Conservation (phyloP, 495 filamentous ascomycete species). For the Aspergillus cavernicola region DNA sequence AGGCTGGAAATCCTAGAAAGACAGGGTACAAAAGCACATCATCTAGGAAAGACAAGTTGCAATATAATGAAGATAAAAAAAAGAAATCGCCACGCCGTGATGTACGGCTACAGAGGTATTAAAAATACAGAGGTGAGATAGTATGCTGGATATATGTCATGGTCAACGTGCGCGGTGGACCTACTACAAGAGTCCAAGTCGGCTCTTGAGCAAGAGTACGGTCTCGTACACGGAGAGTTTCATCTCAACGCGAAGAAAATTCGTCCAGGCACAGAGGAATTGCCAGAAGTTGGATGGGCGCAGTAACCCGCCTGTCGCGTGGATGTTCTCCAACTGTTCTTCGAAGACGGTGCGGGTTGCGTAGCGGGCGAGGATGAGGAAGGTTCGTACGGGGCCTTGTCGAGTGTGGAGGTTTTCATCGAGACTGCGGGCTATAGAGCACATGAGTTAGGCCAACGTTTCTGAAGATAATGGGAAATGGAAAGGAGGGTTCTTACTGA, state of each 20-base stretch:
- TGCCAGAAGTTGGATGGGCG: constrained; percentile 52
- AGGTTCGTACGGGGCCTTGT: constrained; percentile 81
- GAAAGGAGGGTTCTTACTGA: constrained; percentile 54
- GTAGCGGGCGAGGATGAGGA: constrained; percentile 91
- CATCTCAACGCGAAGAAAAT: constrained; percentile 58
- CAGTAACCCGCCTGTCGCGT: constrained; percentile 51
- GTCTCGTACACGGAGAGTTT: constrained; percentile 61
- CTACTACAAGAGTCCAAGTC: constrained; percentile 28
- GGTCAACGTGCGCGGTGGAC: no score
- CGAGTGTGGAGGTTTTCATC: constrained; percentile 92
- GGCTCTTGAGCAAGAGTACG: constrained; percentile 43
- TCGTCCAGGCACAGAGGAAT: constrained; percentile 54
- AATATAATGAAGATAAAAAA: not conserved
- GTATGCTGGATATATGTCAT: not conserved
- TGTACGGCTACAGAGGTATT: not conserved
- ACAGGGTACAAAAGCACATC: no score
- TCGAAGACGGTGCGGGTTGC: constrained; percentile 84
- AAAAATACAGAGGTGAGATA: not conserved
- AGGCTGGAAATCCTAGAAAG: not conserved
- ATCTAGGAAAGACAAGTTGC: not conserved
- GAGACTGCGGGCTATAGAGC: constrained; percentile 64
- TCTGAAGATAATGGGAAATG: not conserved
- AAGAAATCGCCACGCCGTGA: not conserved
- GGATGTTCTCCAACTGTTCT: constrained; percentile 75
- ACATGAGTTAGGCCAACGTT: not conserved